Evolutionary conservation across 257 asterid genomes (phyloP).

Genomic region (Anisodus tanguticus): DNA sequence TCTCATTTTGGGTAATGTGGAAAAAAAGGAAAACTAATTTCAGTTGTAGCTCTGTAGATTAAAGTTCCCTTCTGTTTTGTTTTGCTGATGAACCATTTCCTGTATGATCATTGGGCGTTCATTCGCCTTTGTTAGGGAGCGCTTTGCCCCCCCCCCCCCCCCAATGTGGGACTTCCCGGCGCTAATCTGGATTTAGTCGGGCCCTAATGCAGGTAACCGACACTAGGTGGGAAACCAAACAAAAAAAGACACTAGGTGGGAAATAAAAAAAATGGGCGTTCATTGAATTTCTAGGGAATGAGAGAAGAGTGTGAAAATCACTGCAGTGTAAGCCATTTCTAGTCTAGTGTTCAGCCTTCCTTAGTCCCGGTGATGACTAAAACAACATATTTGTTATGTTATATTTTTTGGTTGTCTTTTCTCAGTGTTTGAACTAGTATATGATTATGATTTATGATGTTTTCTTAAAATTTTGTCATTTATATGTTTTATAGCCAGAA

Average conservation of each 20-base stretch:
- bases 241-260: too few species aligned
- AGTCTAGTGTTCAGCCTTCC: background rate
- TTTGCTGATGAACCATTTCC: background rate
- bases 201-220: too few species aligned
- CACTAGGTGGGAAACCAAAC: too few species aligned
- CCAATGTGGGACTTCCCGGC: too few species aligned
- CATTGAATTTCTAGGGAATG: background rate
- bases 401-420: background rate
- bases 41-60: constrained; percentile 4
- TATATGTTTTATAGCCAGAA: background rate
- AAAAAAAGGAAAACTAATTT: background rate
- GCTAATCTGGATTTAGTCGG: too few species aligned
- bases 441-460: background rate
- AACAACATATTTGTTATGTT: background rate
- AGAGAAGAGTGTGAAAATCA: background rate
- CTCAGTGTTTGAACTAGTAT: background rate
- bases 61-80: background rate
- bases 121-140: too few species aligned
- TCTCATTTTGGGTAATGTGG: background rate
- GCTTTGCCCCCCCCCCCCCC: too few species aligned
- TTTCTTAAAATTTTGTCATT: background rate
- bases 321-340: background rate
- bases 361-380: background rate
- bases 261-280: background rate
- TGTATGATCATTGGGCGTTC: background rate